Evolutionary conservation across 2,329 filamentous ascomycete species (phyloP).

Genomic region (Fusarium subtropicale): DNA sequence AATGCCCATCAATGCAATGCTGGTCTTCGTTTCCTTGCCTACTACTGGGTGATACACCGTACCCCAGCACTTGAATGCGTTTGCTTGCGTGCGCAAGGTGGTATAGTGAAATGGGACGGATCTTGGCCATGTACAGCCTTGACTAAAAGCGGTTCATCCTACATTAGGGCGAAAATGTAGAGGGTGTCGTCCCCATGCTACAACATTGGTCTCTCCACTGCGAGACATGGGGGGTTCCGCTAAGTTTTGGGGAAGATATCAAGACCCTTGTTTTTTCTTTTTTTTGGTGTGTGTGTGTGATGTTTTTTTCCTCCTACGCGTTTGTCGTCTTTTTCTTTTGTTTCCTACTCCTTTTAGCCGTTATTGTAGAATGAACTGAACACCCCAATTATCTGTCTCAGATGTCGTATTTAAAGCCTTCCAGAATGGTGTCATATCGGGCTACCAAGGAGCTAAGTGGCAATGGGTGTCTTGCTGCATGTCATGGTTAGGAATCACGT

Average conservation of each 20-base stretch:
- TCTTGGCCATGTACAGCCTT: conserved; percentile 46
- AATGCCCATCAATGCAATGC: conserved; percentile 15
- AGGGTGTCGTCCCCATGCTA: conserved; percentile 48
- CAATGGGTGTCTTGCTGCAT: not conserved
- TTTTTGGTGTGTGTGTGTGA: conserved; percentile 2
- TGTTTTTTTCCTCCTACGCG: not conserved
- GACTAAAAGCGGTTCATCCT: conserved; percentile 49
- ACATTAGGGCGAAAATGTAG: conserved; percentile 51
- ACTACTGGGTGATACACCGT: conserved; percentile 20
- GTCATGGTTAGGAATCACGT: conserved; percentile 1
- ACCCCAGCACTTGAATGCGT: conserved; percentile 32
- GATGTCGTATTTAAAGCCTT: not conserved
- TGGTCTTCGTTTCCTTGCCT: not conserved
- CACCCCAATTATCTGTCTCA: not conserved
- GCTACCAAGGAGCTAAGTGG: not conserved
- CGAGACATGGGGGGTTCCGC: conserved; percentile 37
- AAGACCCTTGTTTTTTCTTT: conserved; percentile 41
- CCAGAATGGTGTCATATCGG: not conserved
- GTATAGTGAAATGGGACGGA: conserved; percentile 47
- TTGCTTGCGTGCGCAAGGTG: conserved; percentile 32
- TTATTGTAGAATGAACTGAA: not conserved
- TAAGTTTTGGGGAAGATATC: conserved; percentile 38
- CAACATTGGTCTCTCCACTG: conserved; percentile 42
- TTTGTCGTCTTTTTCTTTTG: not conserved
- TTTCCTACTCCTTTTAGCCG: not conserved